phyloP scores from a whole-genome alignment of 1,284 basidiomycete species.

The Melampsora larici-populina region DNA sequence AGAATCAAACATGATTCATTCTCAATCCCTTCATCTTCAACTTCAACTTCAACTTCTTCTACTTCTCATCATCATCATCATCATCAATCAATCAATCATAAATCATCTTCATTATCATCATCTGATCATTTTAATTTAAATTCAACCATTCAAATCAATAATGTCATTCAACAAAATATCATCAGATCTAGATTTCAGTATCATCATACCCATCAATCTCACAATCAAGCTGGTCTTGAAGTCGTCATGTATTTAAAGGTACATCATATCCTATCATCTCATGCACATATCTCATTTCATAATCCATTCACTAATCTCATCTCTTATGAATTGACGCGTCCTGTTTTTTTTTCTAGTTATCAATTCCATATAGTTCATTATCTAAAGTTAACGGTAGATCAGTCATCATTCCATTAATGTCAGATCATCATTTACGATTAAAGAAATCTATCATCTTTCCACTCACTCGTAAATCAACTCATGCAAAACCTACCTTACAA shows the following conservation, averaged over 20 bases:
- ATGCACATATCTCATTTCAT: not conserved
- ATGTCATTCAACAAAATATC: constrained; percentile 29
- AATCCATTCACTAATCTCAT: not conserved
- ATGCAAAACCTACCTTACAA: constrained; percentile 20
- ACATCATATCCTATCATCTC: not conserved
- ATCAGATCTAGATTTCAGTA: constrained; percentile 15
- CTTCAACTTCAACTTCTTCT: not conserved
- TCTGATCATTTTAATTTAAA: not conserved
- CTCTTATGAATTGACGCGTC: not conserved
- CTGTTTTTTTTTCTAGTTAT: not conserved
- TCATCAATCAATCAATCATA: not conserved
- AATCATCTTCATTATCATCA: not conserved
- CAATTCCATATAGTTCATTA: constrained; percentile 25
- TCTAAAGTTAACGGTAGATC: not conserved
- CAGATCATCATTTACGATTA: constrained; percentile 20
- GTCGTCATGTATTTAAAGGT: constrained; percentile 32
- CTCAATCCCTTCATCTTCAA: not conserved
- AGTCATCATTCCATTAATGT: constrained; percentile 25
- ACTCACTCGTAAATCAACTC: constrained; percentile 24
- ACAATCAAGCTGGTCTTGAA: constrained; percentile 4
- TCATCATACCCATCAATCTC: not conserved
- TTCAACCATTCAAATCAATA: not conserved
- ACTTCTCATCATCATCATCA: not conserved
- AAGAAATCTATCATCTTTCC: constrained; percentile 23
- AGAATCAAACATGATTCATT: not conserved